Percentiles rank a stretch among this genome's conserved stretches.
These are phyloP conservation scores for Globisporangium cystogenes DNA, from an alignment of 352 stramenopile genomes.

Conservation along the genomic window DNA sequence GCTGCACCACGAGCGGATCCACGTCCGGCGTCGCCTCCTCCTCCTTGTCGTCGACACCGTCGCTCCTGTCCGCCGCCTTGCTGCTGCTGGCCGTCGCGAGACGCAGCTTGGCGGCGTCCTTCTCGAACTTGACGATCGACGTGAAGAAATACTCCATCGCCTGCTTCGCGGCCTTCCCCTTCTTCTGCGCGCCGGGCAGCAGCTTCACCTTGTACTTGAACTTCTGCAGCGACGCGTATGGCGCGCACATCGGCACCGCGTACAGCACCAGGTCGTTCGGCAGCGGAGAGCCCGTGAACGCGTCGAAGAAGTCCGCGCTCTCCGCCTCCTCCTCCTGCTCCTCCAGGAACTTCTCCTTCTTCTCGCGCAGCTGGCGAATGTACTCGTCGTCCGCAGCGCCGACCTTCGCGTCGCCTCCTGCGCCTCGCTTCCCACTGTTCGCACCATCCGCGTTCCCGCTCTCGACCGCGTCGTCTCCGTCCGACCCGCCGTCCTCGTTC, in stretches of 20 bases:
- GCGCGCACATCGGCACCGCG: conserved; percentile 89
- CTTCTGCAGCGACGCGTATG: conserved; percentile 79
- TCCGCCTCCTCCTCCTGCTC: conserved; percentile 83
- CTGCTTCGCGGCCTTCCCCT: conserved; percentile 88
- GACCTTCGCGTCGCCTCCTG: too few relatives aligned
- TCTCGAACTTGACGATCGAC: conserved; percentile 68
- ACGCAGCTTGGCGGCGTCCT: conserved; percentile 22
- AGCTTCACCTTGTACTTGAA: conserved; percentile 94
- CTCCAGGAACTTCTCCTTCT: conserved; percentile 79
- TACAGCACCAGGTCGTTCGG: conserved; percentile 85
- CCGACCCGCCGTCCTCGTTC: conserved; percentile 17
- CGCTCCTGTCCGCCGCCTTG: neutral
- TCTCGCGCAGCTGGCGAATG: conserved; percentile 69
- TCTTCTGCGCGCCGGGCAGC: conserved; percentile 84
- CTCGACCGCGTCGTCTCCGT: conserved; percentile 7
- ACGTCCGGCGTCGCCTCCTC: conserved; percentile 39
- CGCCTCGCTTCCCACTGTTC: neutral
- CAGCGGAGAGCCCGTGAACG: conserved; percentile 75
- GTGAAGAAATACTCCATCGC: conserved; percentile 81
- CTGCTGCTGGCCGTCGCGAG: conserved; percentile 2
- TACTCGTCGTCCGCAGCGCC: conserved; percentile 41
- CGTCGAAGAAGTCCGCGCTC: conserved; percentile 73
- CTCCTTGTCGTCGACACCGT: conserved; percentile 13
- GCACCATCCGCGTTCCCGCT: conserved; percentile 8
- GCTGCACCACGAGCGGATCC: conserved; percentile 68